phyloP scores from a whole-genome alignment of 768 basidiomycete species.

The Cubamyces lactineus region DNA sequence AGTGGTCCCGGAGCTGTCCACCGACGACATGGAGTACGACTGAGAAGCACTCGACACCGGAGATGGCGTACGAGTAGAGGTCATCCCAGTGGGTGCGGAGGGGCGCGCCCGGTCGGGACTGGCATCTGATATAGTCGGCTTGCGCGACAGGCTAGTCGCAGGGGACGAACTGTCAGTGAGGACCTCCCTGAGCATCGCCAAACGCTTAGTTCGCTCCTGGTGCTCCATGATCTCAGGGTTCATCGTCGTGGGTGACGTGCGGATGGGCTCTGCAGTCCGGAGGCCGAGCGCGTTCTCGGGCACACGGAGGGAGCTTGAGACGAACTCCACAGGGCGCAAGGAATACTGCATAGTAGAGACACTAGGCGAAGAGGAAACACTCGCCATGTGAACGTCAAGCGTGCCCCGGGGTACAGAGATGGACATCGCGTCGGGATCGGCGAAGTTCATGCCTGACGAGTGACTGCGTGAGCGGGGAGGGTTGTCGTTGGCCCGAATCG shows the following conservation, averaged over 20 bases:
- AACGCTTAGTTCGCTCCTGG: constrained; percentile 15
- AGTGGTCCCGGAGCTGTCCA: constrained; percentile 8
- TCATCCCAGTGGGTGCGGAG: constrained; percentile 12
- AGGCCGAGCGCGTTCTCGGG: constrained; percentile 24
- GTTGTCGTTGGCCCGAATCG: constrained; percentile 22
- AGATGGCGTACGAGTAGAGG: constrained; percentile 25
- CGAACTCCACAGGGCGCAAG: constrained; percentile 21
- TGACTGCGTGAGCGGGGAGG: constrained; percentile 28
- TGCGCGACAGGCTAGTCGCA: constrained; percentile 1
- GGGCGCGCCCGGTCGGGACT: constrained; percentile 6
- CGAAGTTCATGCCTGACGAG: constrained; percentile 23
- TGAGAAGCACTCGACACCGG: constrained; percentile 23
- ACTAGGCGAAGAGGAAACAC: constrained; percentile 32
- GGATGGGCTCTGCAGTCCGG: constrained; percentile 5
- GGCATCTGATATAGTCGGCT: constrained; percentile 11
- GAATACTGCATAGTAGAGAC: constrained; percentile 19
- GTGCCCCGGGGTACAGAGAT: constrained; percentile 31
- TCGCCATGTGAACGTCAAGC: constrained; percentile 34
- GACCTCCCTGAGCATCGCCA: constrained; percentile 25
- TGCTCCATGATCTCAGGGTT: constrained; percentile 13
- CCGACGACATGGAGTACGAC: constrained; percentile 1
- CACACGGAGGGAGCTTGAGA: constrained; percentile 9
- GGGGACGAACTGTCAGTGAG: constrained; percentile 19
- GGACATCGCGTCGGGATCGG: constrained; percentile 24
- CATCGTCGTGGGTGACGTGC: constrained; percentile 1